Evolutionary conservation across 345 rosid species (phyloP), one percentile per base, ranked within the genome.

Genomic region (Conringia planisiliqua): DNA sequence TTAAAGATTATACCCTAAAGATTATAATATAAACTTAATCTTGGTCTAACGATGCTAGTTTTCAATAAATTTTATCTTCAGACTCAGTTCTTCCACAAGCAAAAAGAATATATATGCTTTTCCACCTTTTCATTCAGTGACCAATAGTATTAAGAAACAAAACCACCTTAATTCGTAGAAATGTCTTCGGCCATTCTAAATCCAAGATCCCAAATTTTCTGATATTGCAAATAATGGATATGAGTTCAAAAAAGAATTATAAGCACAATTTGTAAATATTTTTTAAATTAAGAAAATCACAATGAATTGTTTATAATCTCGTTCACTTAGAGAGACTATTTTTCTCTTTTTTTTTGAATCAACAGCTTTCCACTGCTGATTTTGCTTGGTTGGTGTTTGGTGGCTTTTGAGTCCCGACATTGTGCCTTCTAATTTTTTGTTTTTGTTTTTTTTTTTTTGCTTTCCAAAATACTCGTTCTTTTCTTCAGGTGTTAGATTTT

Each of bases 1-100:
- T 14, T 14, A 9, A 9, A 63, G 55, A 63, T 51, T 44, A 52
- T 72, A 40, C 51, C 22, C 12, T 47, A 50, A 50, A 4, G 14
- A 20, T 38, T 39, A 61, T 71, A 27, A 16, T 26, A 50, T 39
- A 51, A 50, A 30, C 5, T 10, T 51, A 50, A 62, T 38, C 11
- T 40, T 56, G 66, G 72, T 65, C 72, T 65, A 65, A 56, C 39
- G 50, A 74, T 74, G 22, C 66, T 66, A 46, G 29, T 63, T 72
- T 43, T n/a, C 24, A 22, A 55, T 13, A 47, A 11, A 4, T 20
- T 18, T 44, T 13, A 0, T 10, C 60, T 33, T 70, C 9, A 24
- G 30, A 62, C 20, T 60, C 3, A 27, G 17, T 35, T 44, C 40
- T 32, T 65, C 3, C 33, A 40, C 62, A 51, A 61, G 30, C 30